These are phyloP conservation scores for Piloderma croceum DNA, from an alignment of 768 basidiomycete genomes.

Conservation along the genomic window DNA sequence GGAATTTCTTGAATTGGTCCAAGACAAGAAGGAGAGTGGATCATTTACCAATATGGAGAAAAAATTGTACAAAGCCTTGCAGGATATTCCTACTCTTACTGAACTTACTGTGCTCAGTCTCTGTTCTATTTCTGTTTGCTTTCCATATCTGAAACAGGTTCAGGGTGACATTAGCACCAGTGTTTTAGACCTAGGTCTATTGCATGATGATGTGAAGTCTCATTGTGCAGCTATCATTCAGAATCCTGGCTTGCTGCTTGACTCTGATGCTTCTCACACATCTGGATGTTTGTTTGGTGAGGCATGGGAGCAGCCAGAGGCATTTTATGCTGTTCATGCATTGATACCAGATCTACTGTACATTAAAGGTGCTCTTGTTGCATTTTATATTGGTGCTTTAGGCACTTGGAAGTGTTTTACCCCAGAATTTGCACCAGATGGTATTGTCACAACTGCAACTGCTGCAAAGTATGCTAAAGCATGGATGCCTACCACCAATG, in stretches of 20 bases:
- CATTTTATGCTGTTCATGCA: constrained; percentile 1
- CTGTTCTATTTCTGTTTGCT: constrained; percentile 8
- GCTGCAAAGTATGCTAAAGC: constrained; percentile 1
- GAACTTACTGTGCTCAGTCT: constrained; percentile 14
- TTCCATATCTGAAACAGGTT: constrained; percentile 14
- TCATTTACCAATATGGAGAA: constrained; percentile 8
- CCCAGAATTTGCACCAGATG: constrained; percentile 25
- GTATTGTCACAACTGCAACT: constrained; percentile 19
- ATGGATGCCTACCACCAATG: constrained; percentile 19
- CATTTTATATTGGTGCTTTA: constrained; percentile 16
- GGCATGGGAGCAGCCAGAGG: not conserved
- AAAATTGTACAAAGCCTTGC: constrained; percentile 11
- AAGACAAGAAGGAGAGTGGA: not conserved
- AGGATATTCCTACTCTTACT: constrained; percentile 13
- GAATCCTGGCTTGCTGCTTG: constrained; percentile 2
- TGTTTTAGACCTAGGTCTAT: constrained; percentile 10
- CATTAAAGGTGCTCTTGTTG: constrained; percentile 1
- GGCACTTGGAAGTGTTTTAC: constrained; percentile 21
- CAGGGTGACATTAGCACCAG: constrained; percentile 7
- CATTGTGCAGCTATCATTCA: constrained; percentile 5
- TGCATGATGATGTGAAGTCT: constrained; percentile 9
- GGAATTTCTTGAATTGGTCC: not conserved
- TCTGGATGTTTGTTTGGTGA: constrained; percentile 2
- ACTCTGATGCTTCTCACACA: not conserved
- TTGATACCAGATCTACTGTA: constrained; percentile 2